These are phyloP conservation scores for Aspergillus awamori DNA, from an alignment of 2,329 filamentous ascomycete species.

Conservation along the genomic window DNA sequence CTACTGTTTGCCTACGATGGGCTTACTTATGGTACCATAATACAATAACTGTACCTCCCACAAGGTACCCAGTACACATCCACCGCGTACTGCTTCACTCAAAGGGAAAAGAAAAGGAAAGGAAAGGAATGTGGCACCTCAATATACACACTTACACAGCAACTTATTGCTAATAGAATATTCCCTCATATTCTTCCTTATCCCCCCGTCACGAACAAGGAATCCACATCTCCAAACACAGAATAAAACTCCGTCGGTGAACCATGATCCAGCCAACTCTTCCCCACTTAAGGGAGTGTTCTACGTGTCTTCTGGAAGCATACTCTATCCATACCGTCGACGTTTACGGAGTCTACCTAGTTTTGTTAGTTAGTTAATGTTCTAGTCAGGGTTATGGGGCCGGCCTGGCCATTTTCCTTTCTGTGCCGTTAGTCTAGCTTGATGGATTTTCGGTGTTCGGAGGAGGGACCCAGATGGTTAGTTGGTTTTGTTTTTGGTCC, in stretches of 20 bases:
- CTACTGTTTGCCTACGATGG: too few species aligned
- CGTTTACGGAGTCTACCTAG: neutral
- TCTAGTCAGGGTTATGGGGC: constrained; percentile 11
- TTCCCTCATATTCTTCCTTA: neutral
- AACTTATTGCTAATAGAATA: too few species aligned
- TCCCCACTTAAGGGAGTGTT: constrained; percentile 7
- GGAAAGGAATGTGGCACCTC: too few species aligned
- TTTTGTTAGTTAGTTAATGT: too few species aligned
- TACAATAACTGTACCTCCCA: too few species aligned
- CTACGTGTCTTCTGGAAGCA: constrained; percentile 29
- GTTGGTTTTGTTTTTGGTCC: too few species aligned
- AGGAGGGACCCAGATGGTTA: too few species aligned
- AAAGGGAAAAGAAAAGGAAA: too few species aligned
- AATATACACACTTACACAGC: too few species aligned
- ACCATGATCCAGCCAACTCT: neutral
- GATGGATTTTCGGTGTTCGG: neutral
- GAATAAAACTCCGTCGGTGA: constrained; percentile 7
- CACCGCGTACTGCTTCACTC: too few species aligned
- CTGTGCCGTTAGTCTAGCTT: constrained; percentile 4
- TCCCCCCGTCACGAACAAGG: neutral
- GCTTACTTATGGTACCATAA: too few species aligned
- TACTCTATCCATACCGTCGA: constrained; percentile 13
- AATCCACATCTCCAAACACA: constrained; percentile 3
- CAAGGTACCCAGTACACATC: too few species aligned
- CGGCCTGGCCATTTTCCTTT: constrained; percentile 1